Conservation (phyloP, 1,284 basidiomycete genomes). For the Leccinum cinnamomeum region DNA sequence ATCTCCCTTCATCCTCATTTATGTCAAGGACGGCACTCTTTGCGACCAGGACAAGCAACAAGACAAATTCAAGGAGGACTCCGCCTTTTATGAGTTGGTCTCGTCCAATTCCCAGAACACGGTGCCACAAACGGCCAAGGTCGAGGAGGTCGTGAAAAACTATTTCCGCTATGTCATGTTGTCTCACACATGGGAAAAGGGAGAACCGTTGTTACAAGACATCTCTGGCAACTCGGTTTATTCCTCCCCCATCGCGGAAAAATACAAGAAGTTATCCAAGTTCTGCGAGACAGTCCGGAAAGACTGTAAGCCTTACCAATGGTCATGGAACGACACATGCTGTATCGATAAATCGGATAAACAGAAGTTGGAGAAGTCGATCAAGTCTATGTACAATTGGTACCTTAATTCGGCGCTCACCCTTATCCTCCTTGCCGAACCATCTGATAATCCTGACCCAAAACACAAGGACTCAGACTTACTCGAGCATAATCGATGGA, state of each 20-base stretch:
- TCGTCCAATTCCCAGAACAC: constrained; percentile 1
- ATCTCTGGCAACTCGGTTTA: constrained; percentile 2
- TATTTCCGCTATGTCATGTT: constrained; percentile 26
- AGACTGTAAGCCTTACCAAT: not conserved
- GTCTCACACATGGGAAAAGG: constrained; percentile 22
- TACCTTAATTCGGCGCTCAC: constrained; percentile 21
- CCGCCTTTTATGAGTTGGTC: constrained; percentile 9
- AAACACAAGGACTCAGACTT: not conserved
- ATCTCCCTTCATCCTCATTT: constrained; percentile 16
- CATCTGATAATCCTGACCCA: constrained; percentile 1
- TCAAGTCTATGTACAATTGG: constrained; percentile 24
- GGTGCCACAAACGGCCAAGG: not conserved
- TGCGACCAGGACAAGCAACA: constrained; percentile 5
- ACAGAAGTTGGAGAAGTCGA: constrained; percentile 6
- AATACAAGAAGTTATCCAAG: constrained; percentile 9
- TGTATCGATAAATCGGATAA: constrained; percentile 12
- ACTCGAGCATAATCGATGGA: constrained; percentile 21
- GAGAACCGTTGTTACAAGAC: constrained; percentile 11
- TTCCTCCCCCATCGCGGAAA: not conserved
- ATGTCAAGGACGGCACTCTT: constrained; percentile 8
- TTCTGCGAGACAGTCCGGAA: constrained; percentile 10
- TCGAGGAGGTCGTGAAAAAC: constrained; percentile 4
- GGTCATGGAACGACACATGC: constrained; percentile 19
- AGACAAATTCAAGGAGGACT: constrained; percentile 3
- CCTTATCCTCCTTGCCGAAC: constrained; percentile 13